These are phyloP conservation scores for Hibiscus tridactylites DNA, from an alignment of 345 rosid species.

Conservation along the genomic window DNA sequence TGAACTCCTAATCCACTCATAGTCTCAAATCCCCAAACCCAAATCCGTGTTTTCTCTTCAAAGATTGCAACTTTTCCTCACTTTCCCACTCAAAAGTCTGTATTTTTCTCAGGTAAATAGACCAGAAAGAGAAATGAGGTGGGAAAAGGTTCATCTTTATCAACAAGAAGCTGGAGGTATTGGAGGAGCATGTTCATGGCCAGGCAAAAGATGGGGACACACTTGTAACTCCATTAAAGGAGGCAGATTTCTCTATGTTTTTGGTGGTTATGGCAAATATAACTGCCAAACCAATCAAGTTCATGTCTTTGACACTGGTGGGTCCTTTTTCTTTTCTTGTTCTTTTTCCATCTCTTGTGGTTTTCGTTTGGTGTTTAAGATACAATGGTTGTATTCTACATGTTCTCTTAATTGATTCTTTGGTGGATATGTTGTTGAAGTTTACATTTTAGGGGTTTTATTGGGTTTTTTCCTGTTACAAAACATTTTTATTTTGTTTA, in stretches of 20 bases:
- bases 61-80: constrained; percentile 13
- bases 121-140: constrained; percentile 53
- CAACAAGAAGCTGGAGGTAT: not conserved
- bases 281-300: constrained; percentile 97
- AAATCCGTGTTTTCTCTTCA: constrained; percentile 7
- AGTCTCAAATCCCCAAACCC: constrained; percentile 3
- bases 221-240: constrained; percentile 87
- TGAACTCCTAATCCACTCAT: constrained; percentile 23
- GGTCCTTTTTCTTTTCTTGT: constrained; percentile 13
- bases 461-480: constrained; percentile 6
- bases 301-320: constrained; percentile 87
- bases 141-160: not conserved
- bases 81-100: constrained; percentile 5
- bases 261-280: constrained; percentile 87
- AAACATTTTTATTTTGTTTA: not conserved
- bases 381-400: not conserved
- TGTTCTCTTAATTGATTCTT: not conserved
- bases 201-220: constrained; percentile 98
- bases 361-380: not conserved
- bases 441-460: constrained; percentile 19
- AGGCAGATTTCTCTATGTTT: constrained; percentile 80
- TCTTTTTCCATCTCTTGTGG: constrained; percentile 4
- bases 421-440: not conserved
- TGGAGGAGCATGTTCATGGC: constrained; percentile 32
- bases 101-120: too few species aligned